Evolutionary conservation across 2,329 filamentous ascomycete genomes (phyloP), one percentile per base, ranked within the genome.

Genomic region (Penicillium sclerotigenum): DNA sequence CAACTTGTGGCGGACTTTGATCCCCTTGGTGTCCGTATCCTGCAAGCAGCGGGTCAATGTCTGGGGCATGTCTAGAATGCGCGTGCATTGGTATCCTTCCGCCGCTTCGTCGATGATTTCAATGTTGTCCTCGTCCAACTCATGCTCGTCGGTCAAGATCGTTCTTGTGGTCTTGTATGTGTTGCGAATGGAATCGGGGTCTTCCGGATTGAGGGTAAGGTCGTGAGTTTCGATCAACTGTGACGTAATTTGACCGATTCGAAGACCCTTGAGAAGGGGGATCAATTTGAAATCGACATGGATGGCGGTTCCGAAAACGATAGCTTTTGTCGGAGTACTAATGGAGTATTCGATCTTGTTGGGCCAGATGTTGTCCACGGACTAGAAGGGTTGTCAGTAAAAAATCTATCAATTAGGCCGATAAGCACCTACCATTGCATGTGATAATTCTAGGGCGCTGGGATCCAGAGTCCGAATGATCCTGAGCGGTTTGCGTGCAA

Each of bases 261-360:
- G 86, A 16, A 99, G 80, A 2, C 91, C 93, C 74, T 99, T 97
- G 49, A 96, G 79, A 2, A 97, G 79, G 0, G 93, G 92, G 1
- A 91, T 90, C 60, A 97, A 86, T 60, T 89, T 86, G 77, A 97
- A 93, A 65, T 96, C 87, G 57, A 96, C 82, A 1, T 87, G 85
- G 47, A 97, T 86, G 22, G 83, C 82, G n/a, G 90, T 95, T 47
- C 94, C 94, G 67, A 97, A 96, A 18, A 96, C 89, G 52, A 96
- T 88, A 2, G 94, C 94, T 77, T 97, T 97, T 68, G 91, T 92
- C 0, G 94, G 93, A 11, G 96, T 90, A 56, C 90, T 86, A 60
- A 99, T 91, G 29, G 91, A 93, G 77, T 99, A 99, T 72, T 96
- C 90, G 65, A 97, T 84, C 79, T 99, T 99, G 78, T 96, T 94